Percentiles rank a stretch among this genome's conserved stretches.
These are phyloP conservation scores for Penicillium herquei DNA, from an alignment of 495 filamentous ascomycete species.

Conservation along the genomic window DNA sequence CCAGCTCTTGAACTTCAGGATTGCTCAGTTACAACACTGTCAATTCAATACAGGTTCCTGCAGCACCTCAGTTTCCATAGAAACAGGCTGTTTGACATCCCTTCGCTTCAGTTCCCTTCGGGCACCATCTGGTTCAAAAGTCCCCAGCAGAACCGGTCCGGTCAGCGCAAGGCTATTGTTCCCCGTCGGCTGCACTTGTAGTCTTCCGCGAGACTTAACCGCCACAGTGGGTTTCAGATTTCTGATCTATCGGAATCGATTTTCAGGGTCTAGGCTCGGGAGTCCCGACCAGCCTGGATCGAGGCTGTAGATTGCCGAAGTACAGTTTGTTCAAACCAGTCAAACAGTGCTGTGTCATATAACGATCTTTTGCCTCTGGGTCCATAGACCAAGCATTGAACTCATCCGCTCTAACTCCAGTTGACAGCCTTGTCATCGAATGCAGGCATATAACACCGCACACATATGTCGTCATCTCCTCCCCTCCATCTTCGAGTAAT, in stretches of 20 bases:
- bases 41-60: too few relatives aligned
- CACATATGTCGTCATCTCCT: background rate
- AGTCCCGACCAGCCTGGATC: slow-evolving; percentile 1
- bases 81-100: too few relatives aligned
- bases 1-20: too few relatives aligned
- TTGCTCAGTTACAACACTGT: too few relatives aligned
- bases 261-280: background rate
- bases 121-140: background rate
- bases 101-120: too few relatives aligned
- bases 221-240: slow-evolving; percentile 18
- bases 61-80: too few relatives aligned
- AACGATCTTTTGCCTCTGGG: background rate
- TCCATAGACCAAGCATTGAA: background rate
- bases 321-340: background rate
- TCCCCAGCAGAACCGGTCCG: slow-evolving; percentile 1
- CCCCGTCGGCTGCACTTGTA: slow-evolving; percentile 1
- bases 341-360: slow-evolving; percentile 1
- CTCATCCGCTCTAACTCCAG: background rate
- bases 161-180: slow-evolving; percentile 15
- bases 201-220: background rate
- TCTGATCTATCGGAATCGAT: slow-evolving; percentile 21
- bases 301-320: background rate
- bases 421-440: too few relatives aligned
- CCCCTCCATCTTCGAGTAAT: background rate
- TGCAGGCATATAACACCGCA: background rate